Evolutionary conservation across 2,329 filamentous ascomycete genomes (phyloP).

Genomic region (Diaporthe sp.): DNA sequence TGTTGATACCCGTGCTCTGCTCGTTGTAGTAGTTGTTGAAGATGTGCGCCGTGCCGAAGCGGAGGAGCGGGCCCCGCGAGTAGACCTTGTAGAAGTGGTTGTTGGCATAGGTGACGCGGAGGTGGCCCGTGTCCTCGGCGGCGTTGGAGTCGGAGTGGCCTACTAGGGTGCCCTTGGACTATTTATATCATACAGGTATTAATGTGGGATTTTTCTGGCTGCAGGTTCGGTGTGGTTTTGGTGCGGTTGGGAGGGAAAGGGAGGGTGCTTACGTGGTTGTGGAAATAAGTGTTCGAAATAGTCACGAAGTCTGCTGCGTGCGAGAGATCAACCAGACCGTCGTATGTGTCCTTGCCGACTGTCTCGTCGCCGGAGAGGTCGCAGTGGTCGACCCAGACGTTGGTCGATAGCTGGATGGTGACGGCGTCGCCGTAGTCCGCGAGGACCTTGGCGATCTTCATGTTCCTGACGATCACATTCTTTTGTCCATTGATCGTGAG

Average conservation of each 20-base stretch:
- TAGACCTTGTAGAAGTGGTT: conserved; percentile 62
- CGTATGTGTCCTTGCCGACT: conserved; percentile 70
- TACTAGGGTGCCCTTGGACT: conserved; percentile 70
- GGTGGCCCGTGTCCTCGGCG: conserved; percentile 55
- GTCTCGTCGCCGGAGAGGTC: conserved; percentile 64
- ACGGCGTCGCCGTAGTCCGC: conserved; percentile 57
- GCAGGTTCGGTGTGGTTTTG: too few relatives aligned
- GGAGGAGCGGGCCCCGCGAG: conserved; percentile 61
- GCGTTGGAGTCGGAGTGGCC: conserved; percentile 72
- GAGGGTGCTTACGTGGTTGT: conserved; percentile 59
- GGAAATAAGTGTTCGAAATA: conserved; percentile 50
- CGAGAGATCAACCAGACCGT: conserved; percentile 67
- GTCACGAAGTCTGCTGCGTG: conserved; percentile 66
- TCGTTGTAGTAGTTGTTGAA: conserved; percentile 62
- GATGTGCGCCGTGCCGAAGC: conserved; percentile 63
- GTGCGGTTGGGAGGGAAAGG: not conserved
- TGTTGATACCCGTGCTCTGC: conserved; percentile 38
- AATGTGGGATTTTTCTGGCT: not conserved
- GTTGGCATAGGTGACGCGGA: conserved; percentile 64
- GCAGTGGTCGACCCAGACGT: conserved; percentile 67
- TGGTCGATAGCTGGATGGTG: conserved; percentile 51
- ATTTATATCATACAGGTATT: not conserved
- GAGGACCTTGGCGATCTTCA: conserved; percentile 56
- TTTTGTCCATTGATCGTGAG: conserved; percentile 57
- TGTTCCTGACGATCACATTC: conserved; percentile 63